These are phyloP conservation scores for Scorias spongiosa DNA, from an alignment of 2,329 filamentous ascomycete genomes.

Conservation along the genomic window DNA sequence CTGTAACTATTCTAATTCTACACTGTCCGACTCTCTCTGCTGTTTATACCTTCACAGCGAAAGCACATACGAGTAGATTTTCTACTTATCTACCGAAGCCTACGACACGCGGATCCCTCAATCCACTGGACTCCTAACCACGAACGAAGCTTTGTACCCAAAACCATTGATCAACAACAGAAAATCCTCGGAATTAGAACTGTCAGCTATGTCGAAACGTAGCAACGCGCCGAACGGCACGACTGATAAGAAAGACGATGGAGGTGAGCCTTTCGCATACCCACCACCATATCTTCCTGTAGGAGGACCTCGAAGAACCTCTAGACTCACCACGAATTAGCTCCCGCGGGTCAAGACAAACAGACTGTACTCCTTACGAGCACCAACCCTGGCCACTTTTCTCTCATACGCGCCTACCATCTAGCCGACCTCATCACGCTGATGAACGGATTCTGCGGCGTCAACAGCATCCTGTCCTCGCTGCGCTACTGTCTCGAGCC, in stretches of 20 bases:
- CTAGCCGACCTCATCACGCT: slow-evolving; percentile 69
- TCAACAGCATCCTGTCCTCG: slow-evolving; percentile 92
- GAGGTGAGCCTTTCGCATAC: slow-evolving; percentile 2
- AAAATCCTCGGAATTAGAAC: no score
- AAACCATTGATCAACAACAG: no score
- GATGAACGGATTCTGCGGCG: slow-evolving; percentile 75
- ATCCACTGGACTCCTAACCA: no score
- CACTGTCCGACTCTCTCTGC: no score
- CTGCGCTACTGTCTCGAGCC: slow-evolving; percentile 74
- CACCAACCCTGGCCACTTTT: slow-evolving; percentile 55
- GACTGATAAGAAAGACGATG: slow-evolving; percentile 26
- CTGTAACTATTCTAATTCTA: no score
- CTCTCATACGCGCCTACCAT: slow-evolving; percentile 46
- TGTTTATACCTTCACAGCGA: no score
- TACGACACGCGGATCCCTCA: no score
- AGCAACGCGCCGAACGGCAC: slow-evolving; percentile 36
- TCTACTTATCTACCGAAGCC: no score
- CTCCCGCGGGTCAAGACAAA: slow-evolving; percentile 48
- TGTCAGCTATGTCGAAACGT: slow-evolving; percentile 47
- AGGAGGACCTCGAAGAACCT: no score
- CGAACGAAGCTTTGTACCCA: no score
- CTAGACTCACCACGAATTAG: slow-evolving; percentile 7
- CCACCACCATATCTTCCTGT: no score
- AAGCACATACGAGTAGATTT: no score
- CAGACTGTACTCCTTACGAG: slow-evolving; percentile 58